phyloP scores from a whole-genome alignment of 176 grass and related monocot genomes.

The Aegilops longissima region DNA sequence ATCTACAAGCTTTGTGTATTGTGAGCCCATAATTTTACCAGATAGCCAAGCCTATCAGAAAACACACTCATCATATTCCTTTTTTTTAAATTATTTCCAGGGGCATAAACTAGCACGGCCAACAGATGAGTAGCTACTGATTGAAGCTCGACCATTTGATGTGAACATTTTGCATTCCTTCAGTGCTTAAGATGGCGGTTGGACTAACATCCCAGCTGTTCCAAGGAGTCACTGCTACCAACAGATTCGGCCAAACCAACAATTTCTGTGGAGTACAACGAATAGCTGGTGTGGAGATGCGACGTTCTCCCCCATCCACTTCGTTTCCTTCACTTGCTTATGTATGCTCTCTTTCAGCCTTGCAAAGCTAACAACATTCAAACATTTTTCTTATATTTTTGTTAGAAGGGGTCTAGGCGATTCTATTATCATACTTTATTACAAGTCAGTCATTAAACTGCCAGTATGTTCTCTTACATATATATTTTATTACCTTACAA shows the following conservation, averaged over 20 bases:
- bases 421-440: background rate
- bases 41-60: background rate
- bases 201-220: slow-evolving; percentile 66
- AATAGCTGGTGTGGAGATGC: slow-evolving; percentile 40
- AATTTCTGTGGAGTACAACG: slow-evolving; percentile 46
- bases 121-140: slow-evolving; percentile 17
- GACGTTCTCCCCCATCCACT: slow-evolving; percentile 49
- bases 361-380: background rate
- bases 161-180: slow-evolving; percentile 12
- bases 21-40: too few species aligned
- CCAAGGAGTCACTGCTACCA: slow-evolving; percentile 47
- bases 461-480: background rate
- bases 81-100: slow-evolving; percentile 15
- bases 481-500: background rate
- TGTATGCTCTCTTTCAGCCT: slow-evolving; percentile 38
- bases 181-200: slow-evolving; percentile 55
- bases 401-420: background rate
- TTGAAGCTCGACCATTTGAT: slow-evolving; percentile 20
- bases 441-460: background rate
- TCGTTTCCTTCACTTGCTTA: slow-evolving; percentile 43
- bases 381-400: background rate
- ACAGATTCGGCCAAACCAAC: slow-evolving; percentile 37
- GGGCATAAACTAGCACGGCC: background rate
- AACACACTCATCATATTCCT: background rate
- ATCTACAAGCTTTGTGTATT: too few species aligned